phyloP scores from a whole-genome alignment of 257 asterid species.

The Penstemon barbatus region DNA sequence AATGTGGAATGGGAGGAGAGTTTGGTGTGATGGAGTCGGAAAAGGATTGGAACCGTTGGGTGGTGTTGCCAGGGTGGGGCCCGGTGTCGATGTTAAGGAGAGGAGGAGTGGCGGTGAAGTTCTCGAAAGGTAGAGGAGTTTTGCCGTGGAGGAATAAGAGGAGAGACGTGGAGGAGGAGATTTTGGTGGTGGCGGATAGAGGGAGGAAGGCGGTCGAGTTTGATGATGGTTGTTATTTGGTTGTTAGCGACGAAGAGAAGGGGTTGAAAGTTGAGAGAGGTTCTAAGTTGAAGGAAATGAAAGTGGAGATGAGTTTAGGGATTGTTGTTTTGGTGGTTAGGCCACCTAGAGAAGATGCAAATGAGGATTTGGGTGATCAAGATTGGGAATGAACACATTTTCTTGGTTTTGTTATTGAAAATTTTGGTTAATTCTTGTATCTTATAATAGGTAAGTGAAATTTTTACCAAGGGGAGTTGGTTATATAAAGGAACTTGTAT shows the following conservation, averaged over 20 bases:
- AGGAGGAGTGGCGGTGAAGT: slow-evolving; percentile 82
- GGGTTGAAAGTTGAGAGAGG: slow-evolving; percentile 75
- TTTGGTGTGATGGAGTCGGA: slow-evolving; percentile 77
- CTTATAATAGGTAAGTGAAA: too few species aligned
- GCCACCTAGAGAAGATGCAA: slow-evolving; percentile 74
- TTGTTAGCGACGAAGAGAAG: slow-evolving; percentile 36
- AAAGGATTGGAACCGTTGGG: slow-evolving; percentile 92
- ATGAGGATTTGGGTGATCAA: slow-evolving; percentile 42
- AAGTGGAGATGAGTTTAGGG: slow-evolving; percentile 67
- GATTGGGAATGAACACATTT: slow-evolving; percentile 41
- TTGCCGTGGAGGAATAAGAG: slow-evolving; percentile 66
- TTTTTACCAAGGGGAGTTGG: too few species aligned
- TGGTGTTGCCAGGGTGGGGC: slow-evolving; percentile 85
- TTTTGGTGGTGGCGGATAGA: slow-evolving; percentile 84
- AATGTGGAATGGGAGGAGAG: slow-evolving; percentile 53
- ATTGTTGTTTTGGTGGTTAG: slow-evolving; percentile 77
- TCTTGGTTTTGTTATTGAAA: too few species aligned
- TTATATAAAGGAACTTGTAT: too few species aligned
- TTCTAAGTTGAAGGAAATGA: slow-evolving; percentile 48
- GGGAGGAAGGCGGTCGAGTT: slow-evolving; percentile 54
- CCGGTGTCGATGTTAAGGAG: slow-evolving; percentile 57
- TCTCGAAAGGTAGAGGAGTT: slow-evolving; percentile 49
- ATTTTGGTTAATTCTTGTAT: too few species aligned
- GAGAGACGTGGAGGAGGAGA: slow-evolving; percentile 54
- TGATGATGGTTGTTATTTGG: slow-evolving; percentile 70